Conservation (phyloP, 345 rosid genomes). For the Cardamine resedifolia region DNA sequence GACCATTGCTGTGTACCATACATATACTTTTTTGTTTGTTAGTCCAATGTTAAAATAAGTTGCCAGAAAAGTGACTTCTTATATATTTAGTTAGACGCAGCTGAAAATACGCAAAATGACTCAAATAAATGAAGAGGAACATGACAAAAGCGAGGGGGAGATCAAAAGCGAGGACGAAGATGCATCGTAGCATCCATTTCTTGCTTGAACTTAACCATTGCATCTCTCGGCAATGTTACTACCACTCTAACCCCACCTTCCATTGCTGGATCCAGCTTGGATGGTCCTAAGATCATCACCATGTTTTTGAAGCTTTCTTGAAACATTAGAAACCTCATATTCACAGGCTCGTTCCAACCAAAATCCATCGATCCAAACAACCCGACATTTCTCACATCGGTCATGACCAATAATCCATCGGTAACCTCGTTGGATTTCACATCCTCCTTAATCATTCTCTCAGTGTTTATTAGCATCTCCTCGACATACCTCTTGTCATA, state of each 20-base stretch:
- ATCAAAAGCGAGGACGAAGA: conserved; percentile 19
- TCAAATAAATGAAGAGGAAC: neutral
- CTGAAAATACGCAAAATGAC: neutral
- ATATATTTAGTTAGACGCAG: neutral
- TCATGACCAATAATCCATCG: conserved; percentile 39
- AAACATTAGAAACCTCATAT: conserved; percentile 37
- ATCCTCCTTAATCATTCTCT: conserved; percentile 32
- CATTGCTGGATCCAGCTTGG: conserved; percentile 34
- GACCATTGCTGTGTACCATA: too few species aligned
- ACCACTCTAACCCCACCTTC: conserved; percentile 45
- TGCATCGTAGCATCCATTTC: conserved; percentile 22
- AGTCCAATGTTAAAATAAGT: too few species aligned
- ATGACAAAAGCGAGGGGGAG: neutral
- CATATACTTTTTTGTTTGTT: too few species aligned
- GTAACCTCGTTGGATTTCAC: conserved; percentile 21
- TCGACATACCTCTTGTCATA: conserved; percentile 25
- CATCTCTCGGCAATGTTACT: conserved; percentile 44
- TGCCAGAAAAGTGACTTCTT: neutral
- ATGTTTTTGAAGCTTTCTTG: conserved; percentile 36
- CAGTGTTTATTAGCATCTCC: conserved; percentile 22
- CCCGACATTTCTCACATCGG: conserved; percentile 49
- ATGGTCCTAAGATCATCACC: conserved; percentile 40
- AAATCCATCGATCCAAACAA: conserved; percentile 43
- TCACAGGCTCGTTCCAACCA: conserved; percentile 47
- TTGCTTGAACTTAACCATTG: conserved; percentile 41